Conservation (phyloP, 257 asterid species). For the Linaria vulgaris region DNA sequence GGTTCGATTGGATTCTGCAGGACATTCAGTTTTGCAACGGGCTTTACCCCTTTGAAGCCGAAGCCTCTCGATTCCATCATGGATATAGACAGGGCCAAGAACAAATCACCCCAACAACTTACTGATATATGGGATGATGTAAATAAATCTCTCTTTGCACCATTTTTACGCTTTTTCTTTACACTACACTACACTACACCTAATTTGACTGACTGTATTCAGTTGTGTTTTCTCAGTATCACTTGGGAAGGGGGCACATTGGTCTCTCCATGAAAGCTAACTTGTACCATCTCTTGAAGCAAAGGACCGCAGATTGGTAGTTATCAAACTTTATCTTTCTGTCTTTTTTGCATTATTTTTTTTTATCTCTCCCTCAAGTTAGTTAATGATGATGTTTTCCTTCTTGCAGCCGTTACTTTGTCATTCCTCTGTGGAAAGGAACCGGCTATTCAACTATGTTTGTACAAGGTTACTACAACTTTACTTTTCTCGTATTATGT, state of each 20-base stretch:
- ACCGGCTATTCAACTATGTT: constrained; percentile 87
- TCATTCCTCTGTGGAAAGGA: constrained; percentile 93
- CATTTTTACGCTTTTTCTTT: constrained; percentile 1
- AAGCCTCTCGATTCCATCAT: constrained; percentile 74
- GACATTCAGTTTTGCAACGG: constrained; percentile 69
- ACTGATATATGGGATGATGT: constrained; percentile 94
- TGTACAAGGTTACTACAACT: constrained; percentile 60
- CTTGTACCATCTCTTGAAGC: constrained; percentile 62
- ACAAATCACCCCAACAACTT: constrained; percentile 69
- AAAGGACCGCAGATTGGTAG: constrained; percentile 79
- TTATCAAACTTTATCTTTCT: background rate
- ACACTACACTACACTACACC: too few species aligned
- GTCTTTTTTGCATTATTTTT: background rate
- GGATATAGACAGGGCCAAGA: constrained; percentile 73
- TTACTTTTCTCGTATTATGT: constrained; percentile 21
- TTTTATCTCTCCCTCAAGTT: constrained; percentile 13
- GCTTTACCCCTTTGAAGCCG: constrained; percentile 69
- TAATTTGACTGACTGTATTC: constrained; percentile 9
- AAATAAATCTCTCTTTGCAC: constrained; percentile 29
- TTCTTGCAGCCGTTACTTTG: constrained; percentile 76
- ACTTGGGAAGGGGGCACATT: constrained; percentile 95
- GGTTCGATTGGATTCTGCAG: constrained; percentile 49
- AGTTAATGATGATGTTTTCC: constrained; percentile 18
- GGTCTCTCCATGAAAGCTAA: constrained; percentile 76
- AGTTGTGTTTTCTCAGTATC: constrained; percentile 54